Base-by-base conservation (phyloP, 345 rosid genomes). In the Salix viminalis region DNA sequence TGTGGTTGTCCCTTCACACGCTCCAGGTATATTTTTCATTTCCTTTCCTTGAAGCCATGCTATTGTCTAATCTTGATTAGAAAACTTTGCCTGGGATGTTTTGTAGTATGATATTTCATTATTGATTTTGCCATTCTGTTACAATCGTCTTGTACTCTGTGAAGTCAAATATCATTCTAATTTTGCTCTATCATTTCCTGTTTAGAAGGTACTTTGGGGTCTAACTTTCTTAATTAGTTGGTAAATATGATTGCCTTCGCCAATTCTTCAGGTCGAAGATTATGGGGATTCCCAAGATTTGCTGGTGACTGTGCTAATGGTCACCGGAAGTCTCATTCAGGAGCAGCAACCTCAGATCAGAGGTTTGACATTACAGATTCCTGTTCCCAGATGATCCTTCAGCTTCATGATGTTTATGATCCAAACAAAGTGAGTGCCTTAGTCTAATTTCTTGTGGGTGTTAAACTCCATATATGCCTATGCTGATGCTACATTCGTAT, bases 371-470 rank as follows among this genome's bases (percentile, higher is more conserved):
- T 94, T 32, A 92, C 94, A 0, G 97, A 96, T 84, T 86, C 91
- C 9, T 96, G 97, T 86, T 96, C 99, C 44, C 99, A 94, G 75
- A 92, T 96, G 99, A 91, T 96, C 70, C 97, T 96, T 78, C 98
- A 89, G 89, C 97, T 94, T 65, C 98, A 96, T 36, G 98, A 96
- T 86, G 97, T 96, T 77, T 96, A 94, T 77, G 98, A 96, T 85
- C 98, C 97, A 23, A 91, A 96, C 76, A 94, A 94, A 90, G 99
- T 89, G 76, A 46, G 76, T 69, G 32, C 48, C n/a, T 60, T 6
- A 1, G 60, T 67, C 11, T 71, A 4, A 58, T 56, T 46, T 11
- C 21, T 15, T 48, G 54, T 79, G 34, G 48, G 28, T 81, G 46
- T 64, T 48, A 10, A 76, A 30, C 74, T 54, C 42, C 60, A 46